Base-by-base conservation (phyloP, 2,329 filamentous ascomycete species). In the Aspergillus hortae region DNA sequence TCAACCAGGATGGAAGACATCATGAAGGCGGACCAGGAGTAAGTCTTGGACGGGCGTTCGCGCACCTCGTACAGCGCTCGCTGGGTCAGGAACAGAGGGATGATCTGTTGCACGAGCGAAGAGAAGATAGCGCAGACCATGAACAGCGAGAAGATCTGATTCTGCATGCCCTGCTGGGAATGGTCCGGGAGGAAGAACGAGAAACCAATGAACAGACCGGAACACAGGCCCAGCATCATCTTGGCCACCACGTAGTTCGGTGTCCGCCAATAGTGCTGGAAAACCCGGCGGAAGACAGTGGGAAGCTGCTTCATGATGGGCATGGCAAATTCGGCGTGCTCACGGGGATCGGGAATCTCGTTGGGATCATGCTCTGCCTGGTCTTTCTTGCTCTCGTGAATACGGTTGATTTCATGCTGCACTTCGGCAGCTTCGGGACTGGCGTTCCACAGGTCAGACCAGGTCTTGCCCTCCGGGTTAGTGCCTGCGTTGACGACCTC, bases 211-310 rank as follows among this genome's bases (percentile, higher is more conserved):
- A 94, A 94, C 10, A 94, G 79, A 9, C 84, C 80, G 56, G 66
- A 61, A 17, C 62, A 73, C 14, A 81, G 74, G 66, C 86, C 90
- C 11, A 95, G 82, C 2, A 80, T 74, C 4, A 80, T 71, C 76
- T 95, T 95, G 60, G 88, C 84, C 74, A 91, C 91, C 67, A 95
- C 89, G 75, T 95, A 94, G 2, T 83, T 81, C 0, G 90, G 90
- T 2, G 86, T 90, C 54, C 90, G 86, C 90, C 90, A 95, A 79
- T 92, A 94, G 68, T 95, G 89, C 68, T 92, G 82, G 76, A 92
- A 92, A 21, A 92, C 87, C 62, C 90, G 89, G 58, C 79, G 70
- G 4, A 81, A 81, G 51, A 91, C 88, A 62, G 84, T 78, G 46
- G 69, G 72, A 25, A 92, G 72, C 70, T 95, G 90, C 6, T 73